Percentiles rank a stretch among this genome's conserved stretches.
phyloP scores from a whole-genome alignment of 208 protist genomes.

The Porcisia hertigi region DNA sequence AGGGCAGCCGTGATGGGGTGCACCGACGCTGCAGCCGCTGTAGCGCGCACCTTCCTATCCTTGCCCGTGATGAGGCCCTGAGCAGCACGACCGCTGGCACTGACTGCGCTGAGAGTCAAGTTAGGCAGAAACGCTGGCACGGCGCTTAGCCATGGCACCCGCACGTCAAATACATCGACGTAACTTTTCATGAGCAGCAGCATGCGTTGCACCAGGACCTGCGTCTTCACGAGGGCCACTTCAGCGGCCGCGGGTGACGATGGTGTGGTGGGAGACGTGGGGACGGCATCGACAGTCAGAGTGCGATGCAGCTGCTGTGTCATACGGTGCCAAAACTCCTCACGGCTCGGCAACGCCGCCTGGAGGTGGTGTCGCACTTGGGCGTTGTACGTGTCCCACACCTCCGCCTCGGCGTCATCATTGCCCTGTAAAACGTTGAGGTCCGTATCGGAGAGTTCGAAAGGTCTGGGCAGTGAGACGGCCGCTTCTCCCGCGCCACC shows the following conservation, averaged over 20 bases:
- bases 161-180: slow-evolving; percentile 77
- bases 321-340: slow-evolving; percentile 93
- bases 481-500: neutral
- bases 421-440: slow-evolving; percentile 22
- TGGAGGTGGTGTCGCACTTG: slow-evolving; percentile 65
- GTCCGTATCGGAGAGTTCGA: slow-evolving; percentile 10
- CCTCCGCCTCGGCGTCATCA: slow-evolving; percentile 34
- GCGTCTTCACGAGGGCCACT: slow-evolving; percentile 33
- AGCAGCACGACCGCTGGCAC: neutral
- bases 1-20: slow-evolving; percentile 54
- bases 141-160: slow-evolving; percentile 76
- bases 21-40: neutral
- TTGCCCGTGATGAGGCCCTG: neutral
- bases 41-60: neutral
- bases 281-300: slow-evolving; percentile 20
- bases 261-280: neutral
- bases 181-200: slow-evolving; percentile 79
- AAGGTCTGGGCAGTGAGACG: neutral
- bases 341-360: slow-evolving; percentile 66
- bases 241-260: slow-evolving; percentile 8
- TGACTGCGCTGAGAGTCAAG: slow-evolving; percentile 17
- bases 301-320: slow-evolving; percentile 85
- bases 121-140: slow-evolving; percentile 64
- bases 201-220: slow-evolving; percentile 80
- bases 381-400: slow-evolving; percentile 74